Conservation (phyloP, 768 basidiomycete species). For the Termitomyces sp. region DNA sequence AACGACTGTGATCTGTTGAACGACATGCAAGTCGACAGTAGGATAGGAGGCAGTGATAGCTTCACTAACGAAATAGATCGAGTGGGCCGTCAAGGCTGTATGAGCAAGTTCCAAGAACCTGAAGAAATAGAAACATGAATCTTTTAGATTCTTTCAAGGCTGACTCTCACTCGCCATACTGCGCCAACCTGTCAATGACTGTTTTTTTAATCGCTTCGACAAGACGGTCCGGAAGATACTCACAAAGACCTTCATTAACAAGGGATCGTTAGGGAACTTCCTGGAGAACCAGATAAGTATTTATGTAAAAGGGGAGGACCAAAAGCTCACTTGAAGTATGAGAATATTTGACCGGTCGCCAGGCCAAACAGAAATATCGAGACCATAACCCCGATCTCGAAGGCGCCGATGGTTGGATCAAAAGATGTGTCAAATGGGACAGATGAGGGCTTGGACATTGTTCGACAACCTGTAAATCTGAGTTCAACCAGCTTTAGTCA, state of each 20-base stretch:
- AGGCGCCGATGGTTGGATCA: slow-evolving; percentile 6
- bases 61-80: slow-evolving; percentile 7
- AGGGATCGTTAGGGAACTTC: slow-evolving; percentile 7
- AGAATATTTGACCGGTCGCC: slow-evolving; percentile 9
- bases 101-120: slow-evolving; percentile 10
- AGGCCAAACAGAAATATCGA: slow-evolving; percentile 12
- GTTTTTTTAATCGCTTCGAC: not conserved
- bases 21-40: not conserved
- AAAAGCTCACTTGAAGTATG: slow-evolving; percentile 7
- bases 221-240: not conserved
- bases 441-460: not conserved
- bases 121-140: not conserved
- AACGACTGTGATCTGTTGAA: slow-evolving; percentile 3
- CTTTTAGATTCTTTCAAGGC: not conserved
- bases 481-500: not conserved
- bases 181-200: slow-evolving; percentile 4
- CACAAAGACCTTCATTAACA: slow-evolving; percentile 6
- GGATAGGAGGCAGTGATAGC: not conserved
- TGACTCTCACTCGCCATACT: slow-evolving; percentile 2
- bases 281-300: not conserved
- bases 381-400: slow-evolving; percentile 10
- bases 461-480: not conserved
- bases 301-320: not conserved
- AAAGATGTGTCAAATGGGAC: not conserved
- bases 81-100: slow-evolving; percentile 6